Percentiles rank a stretch among this genome's conserved stretches.
These are phyloP conservation scores for Xylaria curta DNA, from an alignment of 495 filamentous ascomycete genomes.

Conservation along the genomic window DNA sequence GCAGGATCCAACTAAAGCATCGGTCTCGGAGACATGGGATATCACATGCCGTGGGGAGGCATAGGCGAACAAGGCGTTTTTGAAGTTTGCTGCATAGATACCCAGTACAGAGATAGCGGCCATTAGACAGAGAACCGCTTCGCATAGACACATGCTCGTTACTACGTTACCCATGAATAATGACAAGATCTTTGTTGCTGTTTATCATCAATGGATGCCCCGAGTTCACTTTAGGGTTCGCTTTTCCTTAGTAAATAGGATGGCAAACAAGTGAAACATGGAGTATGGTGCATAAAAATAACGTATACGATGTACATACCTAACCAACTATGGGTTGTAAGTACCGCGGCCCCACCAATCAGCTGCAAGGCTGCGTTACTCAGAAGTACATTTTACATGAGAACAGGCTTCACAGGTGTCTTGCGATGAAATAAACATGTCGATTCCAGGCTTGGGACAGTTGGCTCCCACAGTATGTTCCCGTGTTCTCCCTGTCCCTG, in stretches of 20 bases:
- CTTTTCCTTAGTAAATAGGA: not conserved
- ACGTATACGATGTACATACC: too few species aligned
- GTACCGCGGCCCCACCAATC: too few species aligned
- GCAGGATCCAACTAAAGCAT: not conserved
- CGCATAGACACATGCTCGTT: conserved; percentile 11
- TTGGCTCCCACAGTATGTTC: conserved; percentile 49
- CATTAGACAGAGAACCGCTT: conserved; percentile 19
- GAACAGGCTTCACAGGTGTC: not conserved
- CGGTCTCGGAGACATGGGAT: not conserved
- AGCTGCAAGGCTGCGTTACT: not conserved
- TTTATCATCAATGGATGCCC: not conserved
- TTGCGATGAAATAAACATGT: conserved; percentile 39
- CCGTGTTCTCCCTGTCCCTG: not conserved
- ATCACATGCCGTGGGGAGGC: conserved; percentile 8
- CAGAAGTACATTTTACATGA: not conserved
- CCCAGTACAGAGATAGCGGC: conserved; percentile 20
- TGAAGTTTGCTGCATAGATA: conserved; percentile 26
- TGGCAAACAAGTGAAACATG: not conserved
- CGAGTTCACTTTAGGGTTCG: not conserved
- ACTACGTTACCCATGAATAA: conserved; percentile 15
- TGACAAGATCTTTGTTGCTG: not conserved
- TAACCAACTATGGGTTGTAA: too few species aligned
- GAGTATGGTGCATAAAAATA: not conserved
- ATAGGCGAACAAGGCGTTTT: conserved; percentile 25
- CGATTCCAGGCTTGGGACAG: conserved; percentile 61